These are phyloP conservation scores for Salmacisia buchloeana DNA, from an alignment of 1,284 basidiomycete species.

Conservation along the genomic window DNA sequence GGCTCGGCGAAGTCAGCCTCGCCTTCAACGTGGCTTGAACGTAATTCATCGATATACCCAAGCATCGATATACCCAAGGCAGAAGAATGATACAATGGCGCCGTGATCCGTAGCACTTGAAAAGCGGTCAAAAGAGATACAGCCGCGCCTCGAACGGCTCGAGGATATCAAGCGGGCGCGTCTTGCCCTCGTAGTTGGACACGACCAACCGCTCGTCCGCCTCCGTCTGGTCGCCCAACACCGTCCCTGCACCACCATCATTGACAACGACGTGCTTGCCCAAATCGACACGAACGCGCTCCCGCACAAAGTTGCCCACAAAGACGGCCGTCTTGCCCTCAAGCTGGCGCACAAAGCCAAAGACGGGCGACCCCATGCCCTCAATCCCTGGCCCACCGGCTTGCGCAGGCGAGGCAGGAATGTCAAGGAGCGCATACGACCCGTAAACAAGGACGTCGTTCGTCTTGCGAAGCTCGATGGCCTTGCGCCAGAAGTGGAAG, in stretches of 20 bases:
- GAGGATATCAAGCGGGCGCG: neutral
- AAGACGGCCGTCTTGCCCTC: neutral
- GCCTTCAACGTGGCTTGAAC: constrained; percentile 3
- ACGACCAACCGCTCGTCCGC: neutral
- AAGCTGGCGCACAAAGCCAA: neutral
- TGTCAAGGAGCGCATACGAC: constrained; percentile 57
- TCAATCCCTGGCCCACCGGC: no score
- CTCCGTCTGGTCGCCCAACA: no score
- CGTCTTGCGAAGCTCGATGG: constrained; percentile 58
- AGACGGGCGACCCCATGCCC: neutral
- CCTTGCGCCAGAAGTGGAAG: constrained; percentile 60
- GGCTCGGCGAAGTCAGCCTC: neutral
- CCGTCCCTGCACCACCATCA: no score
- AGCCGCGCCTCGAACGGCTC: constrained; percentile 5
- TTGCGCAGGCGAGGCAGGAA: neutral
- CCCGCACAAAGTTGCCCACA: neutral
- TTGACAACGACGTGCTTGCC: neutral
- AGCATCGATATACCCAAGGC: no score
- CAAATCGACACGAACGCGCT: neutral
- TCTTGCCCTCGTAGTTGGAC: neutral
- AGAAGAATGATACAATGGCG: no score
- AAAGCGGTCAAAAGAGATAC: neutral
- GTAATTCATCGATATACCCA: no score
- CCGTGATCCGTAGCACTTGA: no score
- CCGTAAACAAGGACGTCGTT: constrained; percentile 61